Percentiles rank a stretch among this genome's conserved stretches.
Conservation (phyloP, 208 protist genomes). For the Leishmania tropica region DNA sequence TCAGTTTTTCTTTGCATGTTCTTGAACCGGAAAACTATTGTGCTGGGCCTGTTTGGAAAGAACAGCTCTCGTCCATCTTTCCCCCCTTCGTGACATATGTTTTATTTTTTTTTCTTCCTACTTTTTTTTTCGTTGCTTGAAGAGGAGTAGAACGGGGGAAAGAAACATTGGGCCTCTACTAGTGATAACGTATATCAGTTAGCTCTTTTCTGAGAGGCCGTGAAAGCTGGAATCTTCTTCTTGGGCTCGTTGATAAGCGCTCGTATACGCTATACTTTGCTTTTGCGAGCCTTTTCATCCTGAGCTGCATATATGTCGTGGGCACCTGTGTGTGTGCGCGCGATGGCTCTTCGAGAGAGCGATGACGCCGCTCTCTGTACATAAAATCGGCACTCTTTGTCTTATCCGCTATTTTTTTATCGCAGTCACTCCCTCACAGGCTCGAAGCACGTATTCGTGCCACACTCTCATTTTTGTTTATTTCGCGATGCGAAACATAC, state of each 20-base stretch:
- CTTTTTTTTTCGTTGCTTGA: not conserved
- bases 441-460: not conserved
- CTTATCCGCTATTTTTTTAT: not conserved
- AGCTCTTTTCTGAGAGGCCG: not conserved
- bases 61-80: not conserved
- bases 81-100: constrained; percentile 4
- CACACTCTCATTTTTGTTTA: not conserved
- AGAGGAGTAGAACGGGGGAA: not conserved
- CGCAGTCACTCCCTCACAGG: not conserved
- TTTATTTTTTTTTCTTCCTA: constrained; percentile 14
- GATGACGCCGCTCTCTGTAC: not conserved
- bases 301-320: not conserved
- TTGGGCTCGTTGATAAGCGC: not conserved
- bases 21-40: constrained; percentile 8
- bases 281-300: not conserved
- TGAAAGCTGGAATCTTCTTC: not conserved
- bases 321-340: not conserved
- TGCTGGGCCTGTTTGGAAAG: constrained; percentile 11
- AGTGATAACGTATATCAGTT: not conserved
- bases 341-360: too few species aligned
- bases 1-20: not conserved
- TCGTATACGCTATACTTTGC: not conserved
- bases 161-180: not conserved
- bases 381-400: not conserved
- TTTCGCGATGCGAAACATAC: not conserved